Percentiles rank a stretch among this genome's conserved stretches.
phyloP scores from a whole-genome alignment of 2,329 filamentous ascomycete genomes.

The Tolypocladium cylindrosporum region DNA sequence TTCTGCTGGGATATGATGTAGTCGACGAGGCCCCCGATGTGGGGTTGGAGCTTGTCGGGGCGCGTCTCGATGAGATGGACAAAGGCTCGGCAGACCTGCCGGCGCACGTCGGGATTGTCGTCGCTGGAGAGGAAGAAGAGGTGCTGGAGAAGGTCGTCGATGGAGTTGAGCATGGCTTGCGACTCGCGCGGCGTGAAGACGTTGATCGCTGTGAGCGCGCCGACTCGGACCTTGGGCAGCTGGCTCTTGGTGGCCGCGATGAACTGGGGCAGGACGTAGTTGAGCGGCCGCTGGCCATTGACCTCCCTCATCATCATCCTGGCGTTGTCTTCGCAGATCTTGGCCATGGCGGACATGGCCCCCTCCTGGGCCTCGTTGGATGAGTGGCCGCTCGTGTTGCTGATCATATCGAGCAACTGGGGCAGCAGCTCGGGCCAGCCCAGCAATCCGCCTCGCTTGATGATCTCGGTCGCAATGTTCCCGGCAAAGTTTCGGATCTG shows the following conservation, averaged over 20 bases:
- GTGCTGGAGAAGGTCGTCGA: conserved; percentile 73
- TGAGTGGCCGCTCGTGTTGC: conserved; percentile 59
- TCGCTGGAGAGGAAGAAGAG: conserved; percentile 78
- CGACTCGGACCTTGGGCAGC: conserved; percentile 65
- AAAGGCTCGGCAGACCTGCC: conserved; percentile 88
- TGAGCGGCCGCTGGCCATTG: conserved; percentile 77
- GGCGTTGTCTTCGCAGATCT: conserved; percentile 95
- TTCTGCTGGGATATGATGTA: conserved; percentile 89
- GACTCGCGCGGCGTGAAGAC: conserved; percentile 82
- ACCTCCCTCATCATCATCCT: conserved; percentile 80
- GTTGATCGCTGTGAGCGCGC: conserved; percentile 79
- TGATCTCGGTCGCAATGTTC: conserved; percentile 87
- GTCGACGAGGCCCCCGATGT: conserved; percentile 79
- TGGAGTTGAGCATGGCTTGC: conserved; percentile 66
- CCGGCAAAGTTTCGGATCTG: conserved; percentile 86
- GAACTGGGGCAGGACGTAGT: conserved; percentile 81
- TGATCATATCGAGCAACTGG: conserved; percentile 68
- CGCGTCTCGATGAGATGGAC: conserved; percentile 84
- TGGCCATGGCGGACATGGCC: conserved; percentile 83
- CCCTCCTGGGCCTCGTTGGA: conserved; percentile 74
- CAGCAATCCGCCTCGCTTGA: conserved; percentile 73
- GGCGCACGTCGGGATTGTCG: conserved; percentile 68
- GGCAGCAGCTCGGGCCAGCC: conserved; percentile 87
- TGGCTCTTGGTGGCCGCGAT: conserved; percentile 75
- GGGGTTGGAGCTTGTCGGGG: conserved; percentile 81